phyloP scores from a whole-genome alignment of 2,329 filamentous ascomycete species.

The Verticillium tricorpus region DNA sequence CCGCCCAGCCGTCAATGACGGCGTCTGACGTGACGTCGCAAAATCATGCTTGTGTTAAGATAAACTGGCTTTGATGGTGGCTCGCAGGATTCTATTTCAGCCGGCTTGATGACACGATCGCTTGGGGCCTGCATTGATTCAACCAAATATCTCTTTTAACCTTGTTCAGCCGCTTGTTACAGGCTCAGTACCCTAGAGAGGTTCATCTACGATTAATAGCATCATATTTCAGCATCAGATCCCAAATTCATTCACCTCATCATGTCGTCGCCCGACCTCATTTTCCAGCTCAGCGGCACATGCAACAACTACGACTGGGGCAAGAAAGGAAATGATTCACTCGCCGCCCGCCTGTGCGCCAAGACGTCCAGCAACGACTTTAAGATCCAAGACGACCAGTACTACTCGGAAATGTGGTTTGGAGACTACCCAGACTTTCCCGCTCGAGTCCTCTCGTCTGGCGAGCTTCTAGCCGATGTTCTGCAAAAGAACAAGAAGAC shows the following conservation, averaged over 20 bases:
- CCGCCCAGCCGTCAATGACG: neutral
- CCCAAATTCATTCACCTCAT: neutral
- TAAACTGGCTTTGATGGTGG: neutral
- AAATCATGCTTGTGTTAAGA: neutral
- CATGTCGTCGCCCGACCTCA: conserved; percentile 17
- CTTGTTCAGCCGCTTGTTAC: too few species aligned
- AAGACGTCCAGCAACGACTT: conserved; percentile 61
- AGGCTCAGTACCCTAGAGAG: neutral
- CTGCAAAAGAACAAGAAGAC: conserved; percentile 57
- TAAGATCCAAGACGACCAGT: conserved; percentile 57
- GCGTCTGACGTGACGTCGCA: neutral
- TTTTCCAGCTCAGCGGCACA: conserved; percentile 42
- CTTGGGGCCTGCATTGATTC: too few species aligned
- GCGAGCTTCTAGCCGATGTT: conserved; percentile 60
- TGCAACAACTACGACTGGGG: conserved; percentile 67
- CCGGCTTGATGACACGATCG: neutral
- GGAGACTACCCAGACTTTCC: conserved; percentile 70
- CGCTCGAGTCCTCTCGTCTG: conserved; percentile 57
- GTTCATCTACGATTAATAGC: too few species aligned
- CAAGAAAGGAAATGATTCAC: conserved; percentile 59
- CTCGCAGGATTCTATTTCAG: neutral
- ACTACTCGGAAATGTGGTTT: conserved; percentile 70
- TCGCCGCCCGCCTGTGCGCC: conserved; percentile 61
- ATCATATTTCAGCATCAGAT: too few species aligned
- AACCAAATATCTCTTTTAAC: too few species aligned